Conservation (phyloP, 306 rosid species). For the Vicia sativa region DNA sequence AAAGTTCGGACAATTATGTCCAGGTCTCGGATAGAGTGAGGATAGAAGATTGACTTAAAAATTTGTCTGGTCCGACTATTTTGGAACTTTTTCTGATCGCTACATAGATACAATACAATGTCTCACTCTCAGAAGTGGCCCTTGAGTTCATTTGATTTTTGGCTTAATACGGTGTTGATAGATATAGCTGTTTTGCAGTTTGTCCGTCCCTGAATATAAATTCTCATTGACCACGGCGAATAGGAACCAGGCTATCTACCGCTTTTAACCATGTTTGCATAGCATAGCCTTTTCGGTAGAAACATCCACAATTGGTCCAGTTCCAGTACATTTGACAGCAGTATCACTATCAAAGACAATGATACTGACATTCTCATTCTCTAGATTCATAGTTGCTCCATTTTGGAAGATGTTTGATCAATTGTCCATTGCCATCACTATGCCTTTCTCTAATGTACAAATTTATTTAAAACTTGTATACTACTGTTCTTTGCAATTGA, state of each 20-base stretch:
- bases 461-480: constrained; percentile 9
- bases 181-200: neutral
- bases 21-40: too few relatives aligned
- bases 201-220: neutral
- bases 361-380: neutral
- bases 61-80: too few relatives aligned
- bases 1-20: too few relatives aligned
- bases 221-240: too few relatives aligned
- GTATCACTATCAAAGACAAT: neutral
- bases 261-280: too few relatives aligned
- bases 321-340: too few relatives aligned
- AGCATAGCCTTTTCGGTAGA: neutral
- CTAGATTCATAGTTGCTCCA: neutral
- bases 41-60: too few relatives aligned
- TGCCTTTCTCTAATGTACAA: neutral
- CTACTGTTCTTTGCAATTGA: constrained; percentile 49
- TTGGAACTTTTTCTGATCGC: neutral
- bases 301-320: neutral
- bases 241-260: too few relatives aligned
- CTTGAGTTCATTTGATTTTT: neutral
- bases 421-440: neutral
- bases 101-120: neutral
- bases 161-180: neutral
- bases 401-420: constrained; percentile 16
- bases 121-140: neutral